A percentile compares a stretch with the other conserved stretches of the same genome.
Evolutionary conservation across 108 stramenopile species (phyloP).

Genomic region (Nitzschia sp.): DNA sequence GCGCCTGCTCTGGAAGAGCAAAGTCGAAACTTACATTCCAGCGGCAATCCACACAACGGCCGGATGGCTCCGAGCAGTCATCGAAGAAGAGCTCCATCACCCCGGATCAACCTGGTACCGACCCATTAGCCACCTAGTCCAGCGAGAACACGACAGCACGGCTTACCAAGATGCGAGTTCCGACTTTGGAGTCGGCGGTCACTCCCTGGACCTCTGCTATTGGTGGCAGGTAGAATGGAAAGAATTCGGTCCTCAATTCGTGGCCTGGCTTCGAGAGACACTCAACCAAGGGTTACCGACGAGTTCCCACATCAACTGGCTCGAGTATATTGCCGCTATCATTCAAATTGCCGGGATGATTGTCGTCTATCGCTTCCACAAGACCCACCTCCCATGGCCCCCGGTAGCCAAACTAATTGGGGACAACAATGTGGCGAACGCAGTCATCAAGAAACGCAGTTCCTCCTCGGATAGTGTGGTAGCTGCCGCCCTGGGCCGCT

Average conservation of each 20-base stretch:
- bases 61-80: neutral
- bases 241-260: neutral
- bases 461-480: neutral
- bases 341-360: neutral
- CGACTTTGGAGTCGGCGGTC: neutral
- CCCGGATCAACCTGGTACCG: neutral
- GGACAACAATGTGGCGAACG: neutral
- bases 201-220: neutral
- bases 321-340: neutral
- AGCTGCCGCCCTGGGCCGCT: neutral
- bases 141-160: neutral
- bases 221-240: neutral
- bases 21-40: neutral
- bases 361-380: neutral
- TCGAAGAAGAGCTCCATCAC: neutral
- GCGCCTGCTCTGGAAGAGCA: neutral
- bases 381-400: neutral
- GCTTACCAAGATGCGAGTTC: neutral
- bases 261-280: neutral
- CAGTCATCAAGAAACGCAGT: neutral
- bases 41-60: neutral
- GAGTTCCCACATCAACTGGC: neutral
- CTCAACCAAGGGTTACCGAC: neutral
- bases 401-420: neutral
- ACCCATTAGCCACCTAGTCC: neutral